Evolutionary conservation across 345 rosid genomes (phyloP).

Genomic region (Trapa incisa): DNA sequence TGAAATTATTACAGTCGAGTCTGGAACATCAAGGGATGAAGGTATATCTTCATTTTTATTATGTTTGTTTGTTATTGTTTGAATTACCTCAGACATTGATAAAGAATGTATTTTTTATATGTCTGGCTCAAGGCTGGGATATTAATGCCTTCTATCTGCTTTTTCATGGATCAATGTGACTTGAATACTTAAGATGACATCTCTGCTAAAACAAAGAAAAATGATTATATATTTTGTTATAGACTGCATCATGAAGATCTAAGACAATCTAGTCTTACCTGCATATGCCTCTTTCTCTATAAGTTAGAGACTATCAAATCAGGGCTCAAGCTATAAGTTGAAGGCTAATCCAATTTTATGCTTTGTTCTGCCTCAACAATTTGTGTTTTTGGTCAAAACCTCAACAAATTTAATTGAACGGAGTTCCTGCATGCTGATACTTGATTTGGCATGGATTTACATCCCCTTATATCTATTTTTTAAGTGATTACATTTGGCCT

Average conservation of each 20-base stretch:
- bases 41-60: conserved; percentile 27
- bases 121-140: background rate
- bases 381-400: background rate
- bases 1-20: conserved; percentile 59
- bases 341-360: background rate
- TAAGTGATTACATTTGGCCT: background rate
- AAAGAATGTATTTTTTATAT: background rate
- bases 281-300: no score
- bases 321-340: no score
- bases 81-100: no score
- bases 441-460: background rate
- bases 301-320: no score
- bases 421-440: background rate
- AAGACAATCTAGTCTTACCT: background rate
- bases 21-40: conserved; percentile 63
- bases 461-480: background rate
- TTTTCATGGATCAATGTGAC: background rate
- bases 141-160: background rate
- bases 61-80: background rate
- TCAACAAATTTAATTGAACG: background rate
- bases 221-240: background rate
- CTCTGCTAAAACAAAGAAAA: background rate
- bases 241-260: background rate
- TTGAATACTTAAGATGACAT: background rate
- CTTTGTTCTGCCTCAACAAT: background rate